Percentiles rank a stretch among this genome's conserved stretches.
Evolutionary conservation across 2,329 filamentous ascomycete species (phyloP).

Genomic region (Exutisphaerella laricina): DNA sequence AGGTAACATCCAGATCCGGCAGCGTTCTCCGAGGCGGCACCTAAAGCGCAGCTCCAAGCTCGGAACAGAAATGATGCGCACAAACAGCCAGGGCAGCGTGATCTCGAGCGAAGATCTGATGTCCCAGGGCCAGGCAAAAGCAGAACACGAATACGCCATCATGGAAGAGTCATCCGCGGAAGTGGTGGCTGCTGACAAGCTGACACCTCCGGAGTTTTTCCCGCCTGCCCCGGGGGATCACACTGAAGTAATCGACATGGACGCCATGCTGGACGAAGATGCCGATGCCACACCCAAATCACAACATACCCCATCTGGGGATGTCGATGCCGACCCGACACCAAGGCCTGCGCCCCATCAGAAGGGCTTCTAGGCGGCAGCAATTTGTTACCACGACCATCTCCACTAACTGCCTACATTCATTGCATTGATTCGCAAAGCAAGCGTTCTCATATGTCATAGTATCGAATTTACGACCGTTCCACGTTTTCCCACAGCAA

Average conservation of each 20-base stretch:
- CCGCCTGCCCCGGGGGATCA: conserved; percentile 40
- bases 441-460: conserved; percentile 11
- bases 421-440: neutral
- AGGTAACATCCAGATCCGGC: conserved; percentile 54
- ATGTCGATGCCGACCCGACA: conserved; percentile 39
- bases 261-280: conserved; percentile 22
- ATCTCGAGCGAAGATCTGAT: conserved; percentile 45
- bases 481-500: conserved; percentile 18
- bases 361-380: neutral
- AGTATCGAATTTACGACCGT: conserved; percentile 12
- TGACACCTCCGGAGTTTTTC: conserved; percentile 50
- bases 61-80: conserved; percentile 95
- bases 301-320: conserved; percentile 22
- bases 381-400: too few relatives aligned
- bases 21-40: conserved; percentile 53
- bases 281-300: conserved; percentile 38
- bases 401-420: too few relatives aligned
- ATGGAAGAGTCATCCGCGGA: conserved; percentile 37
- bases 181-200: conserved; percentile 29
- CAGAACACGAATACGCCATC: conserved; percentile 26
- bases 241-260: conserved; percentile 37
- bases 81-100: conserved; percentile 72
- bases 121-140: conserved; percentile 8
- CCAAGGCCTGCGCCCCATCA: conserved; percentile 32
- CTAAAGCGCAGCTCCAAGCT: conserved; percentile 64